These are phyloP conservation scores for Fusarium coffeatum DNA, from an alignment of 2,329 filamentous ascomycete species.

Conservation along the genomic window DNA sequence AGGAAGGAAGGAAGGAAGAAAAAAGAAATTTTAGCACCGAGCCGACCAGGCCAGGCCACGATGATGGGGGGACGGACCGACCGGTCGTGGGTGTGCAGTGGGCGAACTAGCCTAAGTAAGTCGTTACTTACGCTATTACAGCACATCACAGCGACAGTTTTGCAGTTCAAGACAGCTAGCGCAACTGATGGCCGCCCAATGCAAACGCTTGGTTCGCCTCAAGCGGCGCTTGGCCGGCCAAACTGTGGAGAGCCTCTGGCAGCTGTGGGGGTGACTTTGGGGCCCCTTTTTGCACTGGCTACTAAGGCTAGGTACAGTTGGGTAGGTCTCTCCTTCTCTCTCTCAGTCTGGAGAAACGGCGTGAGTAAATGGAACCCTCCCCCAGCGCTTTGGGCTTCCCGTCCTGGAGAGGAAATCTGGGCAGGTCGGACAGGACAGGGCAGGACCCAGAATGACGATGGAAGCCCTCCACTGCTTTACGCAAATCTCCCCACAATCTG, in stretches of 20 bases:
- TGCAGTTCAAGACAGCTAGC: constrained; percentile 19
- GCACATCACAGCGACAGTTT: constrained; percentile 18
- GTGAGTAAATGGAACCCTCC: constrained; percentile 19
- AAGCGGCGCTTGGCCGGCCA: constrained; percentile 67
- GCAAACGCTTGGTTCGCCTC: constrained; percentile 52
- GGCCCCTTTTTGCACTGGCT: constrained; percentile 20
- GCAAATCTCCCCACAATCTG: constrained; percentile 39
- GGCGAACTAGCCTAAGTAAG: not conserved
- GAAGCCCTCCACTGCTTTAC: constrained; percentile 31
- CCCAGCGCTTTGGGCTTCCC: constrained; percentile 31
- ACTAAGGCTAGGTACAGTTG: not conserved
- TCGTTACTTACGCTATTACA: constrained; percentile 8
- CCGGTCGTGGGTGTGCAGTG: constrained; percentile 29
- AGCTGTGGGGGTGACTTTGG: constrained; percentile 32
- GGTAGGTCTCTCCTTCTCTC: not conserved
- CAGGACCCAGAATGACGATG: constrained; percentile 31
- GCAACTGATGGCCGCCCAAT: constrained; percentile 29
- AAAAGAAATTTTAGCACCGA: constrained; percentile 7
- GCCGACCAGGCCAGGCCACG: constrained; percentile 2
- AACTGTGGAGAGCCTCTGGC: constrained; percentile 62
- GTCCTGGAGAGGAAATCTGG: constrained; percentile 38
- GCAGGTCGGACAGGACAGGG: constrained; percentile 6
- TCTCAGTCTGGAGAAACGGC: constrained; percentile 33
- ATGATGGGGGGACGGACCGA: constrained; percentile 34
- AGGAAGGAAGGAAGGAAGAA: constrained; percentile 4